phyloP scores from a whole-genome alignment of 257 asterid species.

The Nemophila menziesii region DNA sequence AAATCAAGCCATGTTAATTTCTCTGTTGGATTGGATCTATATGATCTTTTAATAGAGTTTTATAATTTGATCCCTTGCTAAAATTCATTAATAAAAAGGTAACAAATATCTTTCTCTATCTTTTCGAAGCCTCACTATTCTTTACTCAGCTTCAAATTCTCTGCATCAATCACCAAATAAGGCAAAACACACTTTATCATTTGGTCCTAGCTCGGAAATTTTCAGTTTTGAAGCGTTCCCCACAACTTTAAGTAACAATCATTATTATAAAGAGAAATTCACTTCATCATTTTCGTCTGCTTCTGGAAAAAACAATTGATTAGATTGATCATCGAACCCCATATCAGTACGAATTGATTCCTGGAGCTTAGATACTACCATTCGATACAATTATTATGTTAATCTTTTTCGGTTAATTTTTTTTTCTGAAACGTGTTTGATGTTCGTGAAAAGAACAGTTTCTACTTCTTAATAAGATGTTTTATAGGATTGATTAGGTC shows the following conservation, averaged over 20 bases:
- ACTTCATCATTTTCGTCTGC: conserved; percentile 17
- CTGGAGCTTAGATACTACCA: conserved; percentile 36
- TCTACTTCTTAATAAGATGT: conserved; percentile 25
- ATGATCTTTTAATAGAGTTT: no score
- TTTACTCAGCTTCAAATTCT: conserved; percentile 27
- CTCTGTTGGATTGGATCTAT: no score
- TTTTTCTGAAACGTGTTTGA: conserved; percentile 26
- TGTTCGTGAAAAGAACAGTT: conserved; percentile 26
- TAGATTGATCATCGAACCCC: conserved; percentile 38
- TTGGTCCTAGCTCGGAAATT: conserved; percentile 40
- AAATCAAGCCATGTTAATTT: no score
- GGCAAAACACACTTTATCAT: conserved; percentile 33
- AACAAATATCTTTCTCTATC: no score
- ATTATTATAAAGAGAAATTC: conserved; percentile 29
- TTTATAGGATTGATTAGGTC: conserved; percentile 21
- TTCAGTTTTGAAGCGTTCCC: conserved; percentile 41
- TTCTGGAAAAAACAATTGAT: conserved; percentile 31
- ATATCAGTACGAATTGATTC: conserved; percentile 37
- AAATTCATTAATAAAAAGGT: no score
- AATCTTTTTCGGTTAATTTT: conserved; percentile 27
- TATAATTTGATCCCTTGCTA: no score
- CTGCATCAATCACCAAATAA: conserved; percentile 33
- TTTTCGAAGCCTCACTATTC: conserved; percentile 49
- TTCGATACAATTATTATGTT: conserved; percentile 44
- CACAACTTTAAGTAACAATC: conserved; percentile 30